Conservation (phyloP, 2,329 filamentous ascomycete species). For the Grosmannia serpens region DNA sequence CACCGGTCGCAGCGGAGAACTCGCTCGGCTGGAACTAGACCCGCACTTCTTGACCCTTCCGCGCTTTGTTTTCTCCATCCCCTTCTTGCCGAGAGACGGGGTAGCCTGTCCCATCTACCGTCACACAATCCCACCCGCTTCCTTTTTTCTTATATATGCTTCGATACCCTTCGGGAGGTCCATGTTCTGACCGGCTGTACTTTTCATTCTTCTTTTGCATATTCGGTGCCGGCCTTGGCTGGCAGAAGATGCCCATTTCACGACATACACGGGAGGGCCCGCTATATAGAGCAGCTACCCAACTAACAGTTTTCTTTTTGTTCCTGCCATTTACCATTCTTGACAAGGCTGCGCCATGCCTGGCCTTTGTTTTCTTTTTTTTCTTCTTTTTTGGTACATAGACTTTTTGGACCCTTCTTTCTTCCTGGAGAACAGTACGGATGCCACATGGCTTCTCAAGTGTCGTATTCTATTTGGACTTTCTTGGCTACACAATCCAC, state of each 20-base stretch:
- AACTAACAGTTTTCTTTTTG: conserved; percentile 8
- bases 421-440: not conserved
- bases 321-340: conserved; percentile 7
- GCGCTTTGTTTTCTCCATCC: not conserved
- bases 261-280: conserved; percentile 1
- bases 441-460: not conserved
- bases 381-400: conserved; percentile 9
- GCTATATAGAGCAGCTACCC: conserved; percentile 5
- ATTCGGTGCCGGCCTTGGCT: not conserved
- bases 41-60: not conserved
- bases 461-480: not conserved
- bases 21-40: conserved; percentile 87
- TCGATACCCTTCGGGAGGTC: conserved; percentile 33
- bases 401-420: not conserved
- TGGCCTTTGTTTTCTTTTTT: conserved; percentile 1
- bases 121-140: not conserved
- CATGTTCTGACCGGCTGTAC: conserved; percentile 15
- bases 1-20: conserved; percentile 86
- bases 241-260: conserved; percentile 5
- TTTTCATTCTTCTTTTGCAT: conserved; percentile 6
- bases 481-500: not conserved
- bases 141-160: conserved; percentile 18
- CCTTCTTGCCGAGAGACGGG: no score
- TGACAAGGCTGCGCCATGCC: not conserved
- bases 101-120: conserved; percentile 16